Evolutionary conservation across 305 asterid genomes (phyloP).

Genomic region (Fraxinus angustifolia): DNA sequence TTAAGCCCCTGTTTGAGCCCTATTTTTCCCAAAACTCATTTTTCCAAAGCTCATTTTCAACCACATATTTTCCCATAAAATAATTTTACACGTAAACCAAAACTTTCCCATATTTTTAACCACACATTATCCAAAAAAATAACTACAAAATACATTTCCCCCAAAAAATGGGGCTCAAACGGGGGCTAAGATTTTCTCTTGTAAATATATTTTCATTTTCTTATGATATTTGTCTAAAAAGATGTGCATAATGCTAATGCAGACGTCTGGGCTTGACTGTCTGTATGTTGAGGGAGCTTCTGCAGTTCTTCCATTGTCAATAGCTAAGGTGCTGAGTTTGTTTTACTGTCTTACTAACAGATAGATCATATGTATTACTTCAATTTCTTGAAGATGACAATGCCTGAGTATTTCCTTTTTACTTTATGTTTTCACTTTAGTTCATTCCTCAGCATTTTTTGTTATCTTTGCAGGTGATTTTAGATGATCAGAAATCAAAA

Average conservation of each 20-base stretch:
- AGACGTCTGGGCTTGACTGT: constrained; percentile 58
- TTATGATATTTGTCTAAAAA: constrained; percentile 13
- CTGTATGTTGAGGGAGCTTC: constrained; percentile 91
- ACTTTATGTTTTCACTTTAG: neutral
- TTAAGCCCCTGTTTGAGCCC: neutral
- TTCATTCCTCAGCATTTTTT: constrained; percentile 11
- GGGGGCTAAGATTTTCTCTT: constrained; percentile 14
- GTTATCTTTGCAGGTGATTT: constrained; percentile 55
- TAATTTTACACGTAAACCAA: neutral
- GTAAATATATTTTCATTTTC: neutral
- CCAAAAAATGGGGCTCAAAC: neutral
- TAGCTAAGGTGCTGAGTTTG: constrained; percentile 65
- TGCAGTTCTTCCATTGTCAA: constrained; percentile 64
- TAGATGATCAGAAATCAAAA: constrained; percentile 66
- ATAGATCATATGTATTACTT: constrained; percentile 10
- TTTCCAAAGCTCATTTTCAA: neutral
- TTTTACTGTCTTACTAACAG: neutral
- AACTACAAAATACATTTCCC: neutral
- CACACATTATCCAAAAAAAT: neutral
- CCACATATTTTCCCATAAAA: neutral
- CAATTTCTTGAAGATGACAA: constrained; percentile 15
- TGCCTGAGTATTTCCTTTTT: neutral
- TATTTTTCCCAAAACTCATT: neutral
- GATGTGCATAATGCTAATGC: constrained; percentile 31
- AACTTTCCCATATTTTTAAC: neutral